Conservation (phyloP, 805 yeast species). For the Candida parachauliodes region DNA sequence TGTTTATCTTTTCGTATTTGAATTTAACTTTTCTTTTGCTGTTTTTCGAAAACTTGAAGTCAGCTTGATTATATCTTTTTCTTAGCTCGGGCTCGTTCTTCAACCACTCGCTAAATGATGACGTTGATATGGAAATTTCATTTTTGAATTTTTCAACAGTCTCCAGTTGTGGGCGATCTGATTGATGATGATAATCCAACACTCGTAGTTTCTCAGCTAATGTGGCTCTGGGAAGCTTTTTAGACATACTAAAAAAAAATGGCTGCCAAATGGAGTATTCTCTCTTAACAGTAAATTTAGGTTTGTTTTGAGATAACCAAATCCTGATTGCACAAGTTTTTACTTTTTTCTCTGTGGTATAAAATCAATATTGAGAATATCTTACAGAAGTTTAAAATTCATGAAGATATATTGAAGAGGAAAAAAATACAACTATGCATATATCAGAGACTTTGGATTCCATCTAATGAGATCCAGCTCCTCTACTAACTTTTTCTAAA, state of each 20-base stretch:
- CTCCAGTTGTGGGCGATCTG: conserved; percentile 53
- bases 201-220: conserved; percentile 57
- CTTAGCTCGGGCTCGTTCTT: conserved; percentile 50
- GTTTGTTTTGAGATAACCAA: neutral
- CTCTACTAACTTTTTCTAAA: conserved; percentile 82
- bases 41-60: conserved; percentile 26
- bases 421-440: too few relatives aligned
- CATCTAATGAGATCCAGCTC: conserved; percentile 45
- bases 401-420: neutral
- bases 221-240: conserved; percentile 47
- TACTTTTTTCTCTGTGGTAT: neutral
- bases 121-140: conserved; percentile 53
- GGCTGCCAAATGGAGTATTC: neutral
- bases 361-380: too few relatives aligned
- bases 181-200: conserved; percentile 46
- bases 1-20: conserved; percentile 56
- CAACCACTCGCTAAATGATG: conserved; percentile 60
- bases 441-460: too few relatives aligned
- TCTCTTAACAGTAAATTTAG: conserved; percentile 3
- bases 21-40: conserved; percentile 46
- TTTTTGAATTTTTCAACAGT: conserved; percentile 52
- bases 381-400: neutral
- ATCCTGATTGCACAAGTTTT: conserved; percentile 2
- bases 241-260: neutral
- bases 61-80: conserved; percentile 37